Evolutionary conservation across 2,329 filamentous ascomycete species (phyloP).

Genomic region (Aureobasidium sp.): DNA sequence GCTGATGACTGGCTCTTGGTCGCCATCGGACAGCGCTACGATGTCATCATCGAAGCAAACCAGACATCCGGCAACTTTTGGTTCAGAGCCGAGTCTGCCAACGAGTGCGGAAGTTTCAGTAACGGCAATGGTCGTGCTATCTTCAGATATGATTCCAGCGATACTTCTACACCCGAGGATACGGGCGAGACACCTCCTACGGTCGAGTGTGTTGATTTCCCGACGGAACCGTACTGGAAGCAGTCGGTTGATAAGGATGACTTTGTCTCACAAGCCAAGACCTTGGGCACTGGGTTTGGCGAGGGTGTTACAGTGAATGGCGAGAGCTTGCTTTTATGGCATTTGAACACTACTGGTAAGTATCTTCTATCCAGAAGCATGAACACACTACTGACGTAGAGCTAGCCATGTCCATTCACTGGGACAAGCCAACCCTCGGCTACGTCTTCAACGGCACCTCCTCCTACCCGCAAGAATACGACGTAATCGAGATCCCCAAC

Average conservation of each 20-base stretch:
- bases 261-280: constrained; percentile 28
- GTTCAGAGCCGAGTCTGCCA: constrained; percentile 37
- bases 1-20: constrained; percentile 30
- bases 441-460: constrained; percentile 37
- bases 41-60: constrained; percentile 42
- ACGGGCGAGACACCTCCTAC: constrained; percentile 21
- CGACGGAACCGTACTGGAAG: constrained; percentile 27
- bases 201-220: constrained; percentile 27
- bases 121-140: constrained; percentile 30
- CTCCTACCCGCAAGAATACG: constrained; percentile 34
- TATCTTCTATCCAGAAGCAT: too few relatives aligned
- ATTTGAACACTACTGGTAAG: constrained; percentile 26
- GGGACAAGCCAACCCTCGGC: constrained; percentile 39
- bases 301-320: constrained; percentile 30
- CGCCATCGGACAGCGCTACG: constrained; percentile 41
- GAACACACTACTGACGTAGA: background rate
- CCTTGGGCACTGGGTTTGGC: constrained; percentile 22
- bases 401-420: constrained; percentile 36
- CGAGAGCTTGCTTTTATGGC: constrained; percentile 34
- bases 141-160: constrained; percentile 29
- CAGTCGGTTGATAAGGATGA: constrained; percentile 31
- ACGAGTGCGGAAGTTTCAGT: constrained; percentile 29
- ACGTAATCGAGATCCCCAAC: constrained; percentile 36
- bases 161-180: constrained; percentile 21
- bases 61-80: constrained; percentile 40